Evolutionary conservation across 225 moss, liverwort and hornwort species (phyloP), one percentile per base, ranked within the genome.

Genomic region (Rhytidiadelphus loreus): DNA sequence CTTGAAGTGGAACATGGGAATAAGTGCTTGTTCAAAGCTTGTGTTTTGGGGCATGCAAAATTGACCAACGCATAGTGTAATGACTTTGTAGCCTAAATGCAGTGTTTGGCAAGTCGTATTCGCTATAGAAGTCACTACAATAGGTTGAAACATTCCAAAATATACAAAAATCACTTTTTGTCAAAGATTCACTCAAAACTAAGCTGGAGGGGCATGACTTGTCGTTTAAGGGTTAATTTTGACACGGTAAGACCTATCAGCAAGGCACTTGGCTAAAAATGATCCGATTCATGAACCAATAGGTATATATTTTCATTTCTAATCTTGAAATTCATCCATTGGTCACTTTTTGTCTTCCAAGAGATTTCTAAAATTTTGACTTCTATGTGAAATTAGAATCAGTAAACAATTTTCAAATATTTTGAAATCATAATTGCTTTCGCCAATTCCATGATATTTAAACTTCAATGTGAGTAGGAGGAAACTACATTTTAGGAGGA

Each of bases 121-220:
- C 2, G 9, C 4, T 9, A 5, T 5, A 71, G 43, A 43, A 24
- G 5, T 13, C 2, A 3, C 0, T 39, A 0, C 0, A 23, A 8
- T 39, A 13, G 4, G 1, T 20, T 37, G 17, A 37, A 66, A 66
- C 11, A 66, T 66, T 66, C 20, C 11, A 0, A 5, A 35, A 8
- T n/a, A 33, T 8, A 35, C 9, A 8, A 2, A 16, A 9, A 64
- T 35, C 6, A 65, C 0, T 5, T 35, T 20, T 23, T 23, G 7
- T 66, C 37, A n/a, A 12, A n/a, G 68, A 68, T 68, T 68, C 1
- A 3, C 0, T 22, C 3, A n/a, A 68, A 68, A n/a, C 7, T 7
- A 68, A 12, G 4, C 0, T 22, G 3, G 2, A n/a, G 11, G 13
- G n/a, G 39, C 4, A 0, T 71, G 1, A 16, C 9, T 26, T 43